A percentile compares a stretch with the other conserved stretches of the same genome.
Conservation (phyloP, 2,329 filamentous ascomycete species). For the Samsoniella hepiali region DNA sequence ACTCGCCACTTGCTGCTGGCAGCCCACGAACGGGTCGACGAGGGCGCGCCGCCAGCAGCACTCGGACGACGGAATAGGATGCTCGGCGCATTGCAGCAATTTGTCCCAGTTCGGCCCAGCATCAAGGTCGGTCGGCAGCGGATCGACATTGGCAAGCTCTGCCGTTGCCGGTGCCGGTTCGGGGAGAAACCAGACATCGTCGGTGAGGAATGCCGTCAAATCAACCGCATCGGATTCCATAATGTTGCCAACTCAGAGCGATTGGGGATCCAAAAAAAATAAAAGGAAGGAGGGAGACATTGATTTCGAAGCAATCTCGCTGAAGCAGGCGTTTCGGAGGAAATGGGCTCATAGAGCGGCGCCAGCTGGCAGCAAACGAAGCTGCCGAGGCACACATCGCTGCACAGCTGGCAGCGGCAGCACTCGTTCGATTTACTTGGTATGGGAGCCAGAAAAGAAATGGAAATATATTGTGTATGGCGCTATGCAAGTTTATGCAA, state of each 20-base stretch:
- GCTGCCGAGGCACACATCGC: background rate
- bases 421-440: background rate
- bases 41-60: background rate
- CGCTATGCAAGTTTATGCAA: background rate
- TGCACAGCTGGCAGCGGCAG: background rate
- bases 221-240: background rate
- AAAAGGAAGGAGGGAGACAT: background rate
- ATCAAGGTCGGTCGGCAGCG: background rate
- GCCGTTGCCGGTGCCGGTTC: background rate
- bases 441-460: background rate
- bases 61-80: background rate
- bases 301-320: background rate
- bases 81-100: background rate
- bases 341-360: background rate
- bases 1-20: background rate
- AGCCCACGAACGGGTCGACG: background rate
- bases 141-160: background rate
- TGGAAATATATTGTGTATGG: background rate
- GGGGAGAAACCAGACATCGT: conserved; percentile 1
- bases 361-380: conserved; percentile 17
- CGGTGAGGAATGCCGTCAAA: background rate
- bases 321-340: background rate
- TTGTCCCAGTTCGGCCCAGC: background rate
- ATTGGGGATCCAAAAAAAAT: background rate
- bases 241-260: background rate